A percentile compares a stretch with the other conserved stretches of the same genome.
These are phyloP conservation scores for Diacronema lutheri DNA, from an alignment of 78 protist species.

Conservation along the genomic window DNA sequence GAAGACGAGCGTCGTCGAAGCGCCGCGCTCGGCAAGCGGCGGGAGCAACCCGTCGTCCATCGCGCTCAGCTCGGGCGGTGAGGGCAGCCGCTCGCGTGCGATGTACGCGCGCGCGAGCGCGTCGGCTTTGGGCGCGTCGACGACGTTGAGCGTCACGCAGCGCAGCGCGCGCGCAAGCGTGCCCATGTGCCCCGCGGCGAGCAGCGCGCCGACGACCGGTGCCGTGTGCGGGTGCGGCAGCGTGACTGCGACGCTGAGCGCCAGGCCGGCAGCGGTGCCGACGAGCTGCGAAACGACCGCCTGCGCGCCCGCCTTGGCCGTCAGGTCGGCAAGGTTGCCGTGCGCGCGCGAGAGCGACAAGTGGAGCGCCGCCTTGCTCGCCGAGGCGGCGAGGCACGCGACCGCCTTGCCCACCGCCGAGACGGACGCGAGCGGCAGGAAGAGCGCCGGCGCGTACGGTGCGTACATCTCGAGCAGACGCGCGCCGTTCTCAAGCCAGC, in stretches of 20 bases:
- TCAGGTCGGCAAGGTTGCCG: neutral
- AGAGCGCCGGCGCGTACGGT: neutral
- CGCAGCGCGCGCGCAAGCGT: too few species aligned
- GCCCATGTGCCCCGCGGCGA: too few species aligned
- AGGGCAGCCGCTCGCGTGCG: too few species aligned
- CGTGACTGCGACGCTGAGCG: neutral
- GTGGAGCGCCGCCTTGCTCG: neutral
- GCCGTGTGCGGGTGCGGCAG: too few species aligned
- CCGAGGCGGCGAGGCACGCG: neutral
- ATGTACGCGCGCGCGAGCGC: too few species aligned
- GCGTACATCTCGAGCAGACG: neutral
- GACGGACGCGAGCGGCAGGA: neutral
- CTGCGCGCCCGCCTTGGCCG: conserved; percentile 12
- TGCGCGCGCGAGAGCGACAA: neutral
- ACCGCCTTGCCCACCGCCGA: neutral
- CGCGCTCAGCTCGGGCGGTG: too few species aligned
- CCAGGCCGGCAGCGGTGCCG: neutral
- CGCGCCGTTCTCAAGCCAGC: neutral
- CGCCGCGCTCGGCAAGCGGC: too few species aligned
- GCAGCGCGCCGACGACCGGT: too few species aligned
- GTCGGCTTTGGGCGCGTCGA: too few species aligned
- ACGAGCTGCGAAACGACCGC: neutral
- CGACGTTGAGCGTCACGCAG: too few species aligned
- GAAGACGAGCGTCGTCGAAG: too few species aligned
- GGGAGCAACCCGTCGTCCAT: too few species aligned